Conservation (phyloP, 2,329 filamentous ascomycete species). For the Sphaceloma murrayae region DNA sequence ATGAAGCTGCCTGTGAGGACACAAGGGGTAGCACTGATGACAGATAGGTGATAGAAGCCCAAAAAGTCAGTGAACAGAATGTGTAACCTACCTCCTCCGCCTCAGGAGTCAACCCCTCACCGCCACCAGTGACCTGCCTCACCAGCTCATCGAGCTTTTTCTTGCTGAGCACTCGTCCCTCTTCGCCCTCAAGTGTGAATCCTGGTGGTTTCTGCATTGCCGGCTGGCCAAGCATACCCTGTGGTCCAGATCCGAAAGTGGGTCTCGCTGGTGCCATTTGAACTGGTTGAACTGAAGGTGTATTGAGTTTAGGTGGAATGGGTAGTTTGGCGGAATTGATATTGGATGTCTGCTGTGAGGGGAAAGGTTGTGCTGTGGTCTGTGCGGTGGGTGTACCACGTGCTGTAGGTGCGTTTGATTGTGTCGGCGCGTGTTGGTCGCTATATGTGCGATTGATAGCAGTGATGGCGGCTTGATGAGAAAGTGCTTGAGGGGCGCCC, state of each 20-base stretch:
- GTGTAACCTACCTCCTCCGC: constrained; percentile 72
- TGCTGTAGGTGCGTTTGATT: constrained; percentile 22
- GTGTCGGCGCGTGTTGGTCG: constrained; percentile 18
- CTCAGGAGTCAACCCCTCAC: constrained; percentile 72
- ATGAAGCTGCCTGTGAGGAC: not conserved
- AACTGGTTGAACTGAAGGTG: constrained; percentile 64
- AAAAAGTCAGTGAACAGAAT: too few species aligned
- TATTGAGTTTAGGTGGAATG: constrained; percentile 71
- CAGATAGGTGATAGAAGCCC: too few species aligned
- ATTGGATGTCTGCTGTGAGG: constrained; percentile 21
- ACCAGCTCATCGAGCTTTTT: constrained; percentile 95
- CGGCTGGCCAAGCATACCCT: constrained; percentile 79
- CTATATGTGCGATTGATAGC: constrained; percentile 19
- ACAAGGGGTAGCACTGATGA: too few species aligned
- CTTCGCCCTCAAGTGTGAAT: constrained; percentile 82
- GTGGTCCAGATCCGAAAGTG: constrained; percentile 71
- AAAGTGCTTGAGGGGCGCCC: constrained; percentile 21
- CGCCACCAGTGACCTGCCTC: constrained; percentile 79
- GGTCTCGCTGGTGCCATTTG: constrained; percentile 63
- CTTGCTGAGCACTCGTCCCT: constrained; percentile 89
- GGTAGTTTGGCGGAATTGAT: constrained; percentile 56
- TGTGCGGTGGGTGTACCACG: constrained; percentile 20
- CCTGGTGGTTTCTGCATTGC: constrained; percentile 71
- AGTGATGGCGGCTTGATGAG: constrained; percentile 21
- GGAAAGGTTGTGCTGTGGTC: constrained; percentile 19